A percentile compares a stretch with the other conserved stretches of the same genome.
Evolutionary conservation across 768 basidiomycete species (phyloP).

Genomic region (Mycena kentingensis): DNA sequence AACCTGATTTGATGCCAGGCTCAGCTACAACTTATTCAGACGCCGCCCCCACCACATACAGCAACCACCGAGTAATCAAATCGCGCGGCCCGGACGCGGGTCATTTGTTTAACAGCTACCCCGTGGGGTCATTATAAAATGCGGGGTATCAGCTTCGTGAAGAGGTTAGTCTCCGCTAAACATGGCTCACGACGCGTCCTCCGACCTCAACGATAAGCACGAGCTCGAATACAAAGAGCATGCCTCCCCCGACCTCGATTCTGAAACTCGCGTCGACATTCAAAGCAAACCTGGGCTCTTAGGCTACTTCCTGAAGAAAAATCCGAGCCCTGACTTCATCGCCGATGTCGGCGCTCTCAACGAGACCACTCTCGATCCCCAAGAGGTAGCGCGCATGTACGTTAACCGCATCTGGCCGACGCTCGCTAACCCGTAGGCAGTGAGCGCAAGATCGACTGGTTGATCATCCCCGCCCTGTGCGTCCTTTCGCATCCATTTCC

Average conservation of each 20-base stretch:
- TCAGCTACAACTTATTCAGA: too few species aligned
- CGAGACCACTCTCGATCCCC: constrained; percentile 17
- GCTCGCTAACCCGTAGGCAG: neutral
- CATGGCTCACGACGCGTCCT: too few species aligned
- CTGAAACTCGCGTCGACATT: constrained; percentile 11
- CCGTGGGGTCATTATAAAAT: too few species aligned
- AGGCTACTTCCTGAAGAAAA: constrained; percentile 25
- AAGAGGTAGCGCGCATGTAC: constrained; percentile 22
- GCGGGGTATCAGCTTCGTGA: too few species aligned
- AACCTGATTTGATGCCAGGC: too few species aligned
- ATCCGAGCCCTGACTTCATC: constrained; percentile 23
- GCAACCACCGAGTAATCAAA: too few species aligned
- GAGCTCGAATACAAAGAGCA: constrained; percentile 14
- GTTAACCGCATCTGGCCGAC: neutral
- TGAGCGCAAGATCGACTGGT: constrained; percentile 26
- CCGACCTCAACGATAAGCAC: constrained; percentile 17
- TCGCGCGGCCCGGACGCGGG: too few species aligned
- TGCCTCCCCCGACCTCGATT: constrained; percentile 9
- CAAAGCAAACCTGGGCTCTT: constrained; percentile 9
- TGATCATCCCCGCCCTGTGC: constrained; percentile 19
- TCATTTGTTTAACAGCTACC: too few species aligned
- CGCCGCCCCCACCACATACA: too few species aligned
- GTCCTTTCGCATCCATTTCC: too few species aligned
- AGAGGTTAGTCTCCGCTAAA: too few species aligned
- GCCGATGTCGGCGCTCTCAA: constrained; percentile 25